Evolutionary conservation across 73 alveolate genomes (phyloP).

Genomic region (Effrenium voratum): DNA sequence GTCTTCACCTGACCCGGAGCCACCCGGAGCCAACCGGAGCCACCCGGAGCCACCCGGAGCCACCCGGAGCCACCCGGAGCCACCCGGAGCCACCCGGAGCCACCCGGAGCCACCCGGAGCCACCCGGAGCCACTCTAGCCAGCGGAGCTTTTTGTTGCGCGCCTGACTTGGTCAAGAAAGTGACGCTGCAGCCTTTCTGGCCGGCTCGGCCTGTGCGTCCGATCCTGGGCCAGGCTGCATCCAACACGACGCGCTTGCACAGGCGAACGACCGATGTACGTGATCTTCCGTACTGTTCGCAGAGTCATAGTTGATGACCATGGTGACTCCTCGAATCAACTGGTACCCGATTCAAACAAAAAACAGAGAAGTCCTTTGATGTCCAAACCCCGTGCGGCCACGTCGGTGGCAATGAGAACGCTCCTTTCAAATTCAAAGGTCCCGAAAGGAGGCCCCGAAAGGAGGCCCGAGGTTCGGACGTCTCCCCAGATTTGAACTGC

Average conservation of each 20-base stretch:
- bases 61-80: too few species aligned
- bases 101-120: too few species aligned
- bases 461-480: not conserved
- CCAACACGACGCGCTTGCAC: not conserved
- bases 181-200: conserved; percentile 95
- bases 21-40: too few species aligned
- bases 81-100: too few species aligned
- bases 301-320: conserved; percentile 95
- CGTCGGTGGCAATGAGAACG: conserved; percentile 97
- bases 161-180: conserved; percentile 86
- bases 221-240: conserved; percentile 15
- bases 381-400: conserved; percentile 87
- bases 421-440: conserved; percentile 40
- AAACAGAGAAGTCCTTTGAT: conserved; percentile 51
- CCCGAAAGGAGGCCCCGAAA: not conserved
- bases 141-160: too few species aligned
- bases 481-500: conserved; percentile 96
- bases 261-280: conserved; percentile 94
- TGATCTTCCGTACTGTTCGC: conserved; percentile 97
- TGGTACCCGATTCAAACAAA: not conserved
- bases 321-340: conserved; percentile 42
- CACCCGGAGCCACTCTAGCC: too few species aligned
- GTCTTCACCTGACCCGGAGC: conserved; percentile 76
- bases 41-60: too few species aligned
- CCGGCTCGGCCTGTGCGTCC: conserved; percentile 97